These are phyloP conservation scores for Aspergillus biplanus DNA, from an alignment of 495 filamentous ascomycete genomes.

Conservation along the genomic window DNA sequence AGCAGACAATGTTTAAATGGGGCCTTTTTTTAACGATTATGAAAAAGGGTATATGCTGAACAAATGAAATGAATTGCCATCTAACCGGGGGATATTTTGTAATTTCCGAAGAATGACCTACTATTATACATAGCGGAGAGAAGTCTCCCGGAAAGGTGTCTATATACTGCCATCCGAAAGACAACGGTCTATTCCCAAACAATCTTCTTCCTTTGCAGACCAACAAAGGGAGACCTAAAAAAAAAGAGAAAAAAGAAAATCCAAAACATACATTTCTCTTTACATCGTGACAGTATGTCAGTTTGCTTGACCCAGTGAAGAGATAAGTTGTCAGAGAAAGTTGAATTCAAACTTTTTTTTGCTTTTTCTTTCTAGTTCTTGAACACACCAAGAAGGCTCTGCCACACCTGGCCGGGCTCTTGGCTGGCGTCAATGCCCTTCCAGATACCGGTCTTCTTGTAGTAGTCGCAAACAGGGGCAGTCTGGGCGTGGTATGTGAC, in stretches of 20 bases:
- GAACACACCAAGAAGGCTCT: conserved; percentile 85
- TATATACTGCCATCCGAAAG: conserved; percentile 23
- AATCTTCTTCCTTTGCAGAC: conserved; percentile 6
- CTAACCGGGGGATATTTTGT: not conserved
- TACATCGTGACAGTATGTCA: not conserved
- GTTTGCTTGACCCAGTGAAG: not conserved
- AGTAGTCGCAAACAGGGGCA: conserved; percentile 87
- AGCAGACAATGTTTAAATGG: not conserved
- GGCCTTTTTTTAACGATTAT: too few relatives aligned
- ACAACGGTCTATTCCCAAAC: conserved; percentile 20
- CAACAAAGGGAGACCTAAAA: not conserved
- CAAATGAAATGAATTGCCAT: conserved; percentile 2
- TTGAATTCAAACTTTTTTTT: conserved; percentile 16
- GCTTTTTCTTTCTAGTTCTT: not conserved
- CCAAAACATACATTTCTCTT: conserved; percentile 1
- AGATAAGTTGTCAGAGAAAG: not conserved
- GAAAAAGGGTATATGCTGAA: not conserved
- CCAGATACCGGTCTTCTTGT: conserved; percentile 97
- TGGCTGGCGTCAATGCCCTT: conserved; percentile 94
- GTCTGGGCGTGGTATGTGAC: conserved; percentile 95
- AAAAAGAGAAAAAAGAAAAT: conserved; percentile 4
- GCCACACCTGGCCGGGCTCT: conserved; percentile 95
- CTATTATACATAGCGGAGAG: conserved; percentile 33
- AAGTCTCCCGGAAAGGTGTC: conserved; percentile 18
- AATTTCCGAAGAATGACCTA: conserved; percentile 20